phyloP scores from a whole-genome alignment of 148 eudicot genomes.

The Rhododendron williamsianum region DNA sequence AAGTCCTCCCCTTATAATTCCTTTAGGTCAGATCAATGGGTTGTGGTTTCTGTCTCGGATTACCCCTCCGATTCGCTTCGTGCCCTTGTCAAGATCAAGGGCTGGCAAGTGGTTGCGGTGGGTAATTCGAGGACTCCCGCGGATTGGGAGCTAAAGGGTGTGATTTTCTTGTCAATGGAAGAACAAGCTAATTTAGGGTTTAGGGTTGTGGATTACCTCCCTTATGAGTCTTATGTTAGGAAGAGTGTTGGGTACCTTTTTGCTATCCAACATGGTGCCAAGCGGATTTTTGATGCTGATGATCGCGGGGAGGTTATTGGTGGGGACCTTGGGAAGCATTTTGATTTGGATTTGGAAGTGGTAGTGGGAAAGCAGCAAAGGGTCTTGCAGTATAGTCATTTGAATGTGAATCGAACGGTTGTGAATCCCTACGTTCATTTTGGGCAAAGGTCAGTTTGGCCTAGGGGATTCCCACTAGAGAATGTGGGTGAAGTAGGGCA shows the following conservation, averaged over 20 bases:
- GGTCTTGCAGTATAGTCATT: constrained; percentile 21
- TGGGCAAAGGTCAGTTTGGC: constrained; percentile 40
- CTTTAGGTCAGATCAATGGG: constrained; percentile 27
- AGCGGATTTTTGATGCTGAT: constrained; percentile 30
- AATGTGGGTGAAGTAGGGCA: constrained; percentile 34
- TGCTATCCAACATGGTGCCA: constrained; percentile 37
- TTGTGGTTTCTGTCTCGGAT: constrained; percentile 24
- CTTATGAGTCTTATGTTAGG: constrained; percentile 35
- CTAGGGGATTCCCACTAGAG: constrained; percentile 34
- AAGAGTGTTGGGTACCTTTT: constrained; percentile 35
- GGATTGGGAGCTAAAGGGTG: constrained; percentile 36
- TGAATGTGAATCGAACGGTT: constrained; percentile 25
- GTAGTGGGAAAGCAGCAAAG: constrained; percentile 13
- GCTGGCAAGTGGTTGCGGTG: constrained; percentile 34
- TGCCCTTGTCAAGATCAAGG: constrained; percentile 15
- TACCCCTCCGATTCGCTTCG: constrained; percentile 25
- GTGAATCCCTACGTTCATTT: constrained; percentile 36
- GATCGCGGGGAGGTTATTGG: constrained; percentile 26
- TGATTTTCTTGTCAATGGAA: constrained; percentile 28
- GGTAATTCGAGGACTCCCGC: constrained; percentile 26
- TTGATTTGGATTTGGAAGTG: constrained; percentile 30
- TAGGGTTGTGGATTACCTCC: constrained; percentile 25
- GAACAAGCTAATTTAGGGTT: constrained; percentile 30
- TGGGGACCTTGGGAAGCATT: constrained; percentile 26
- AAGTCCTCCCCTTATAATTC: constrained; percentile 16